These are phyloP conservation scores for Neurospora terricola DNA, from an alignment of 495 filamentous ascomycete genomes.

Conservation along the genomic window DNA sequence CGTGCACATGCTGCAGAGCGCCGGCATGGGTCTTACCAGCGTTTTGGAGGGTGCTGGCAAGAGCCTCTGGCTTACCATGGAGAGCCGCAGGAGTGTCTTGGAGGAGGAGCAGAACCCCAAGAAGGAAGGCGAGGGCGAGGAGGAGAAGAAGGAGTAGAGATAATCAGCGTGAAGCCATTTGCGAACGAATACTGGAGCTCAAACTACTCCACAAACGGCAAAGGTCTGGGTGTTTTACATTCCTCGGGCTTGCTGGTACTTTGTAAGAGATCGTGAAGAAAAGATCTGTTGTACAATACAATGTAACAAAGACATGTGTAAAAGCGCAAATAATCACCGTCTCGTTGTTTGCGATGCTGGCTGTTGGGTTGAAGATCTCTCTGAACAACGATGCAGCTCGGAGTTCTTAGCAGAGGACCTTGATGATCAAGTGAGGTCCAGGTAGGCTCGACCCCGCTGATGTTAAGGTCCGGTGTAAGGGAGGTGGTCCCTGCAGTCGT, in stretches of 20 bases:
- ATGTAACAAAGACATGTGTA: neutral
- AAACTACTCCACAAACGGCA: neutral
- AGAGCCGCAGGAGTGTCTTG: conserved; percentile 64
- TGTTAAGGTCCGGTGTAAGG: neutral
- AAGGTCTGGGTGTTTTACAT: neutral
- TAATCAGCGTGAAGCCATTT: conserved; percentile 1
- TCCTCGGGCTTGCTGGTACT: neutral
- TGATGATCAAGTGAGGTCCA: neutral
- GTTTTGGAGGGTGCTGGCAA: conserved; percentile 65
- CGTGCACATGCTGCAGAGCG: conserved; percentile 62
- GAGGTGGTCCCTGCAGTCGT: neutral
- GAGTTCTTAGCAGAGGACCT: neutral
- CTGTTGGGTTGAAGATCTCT: neutral
- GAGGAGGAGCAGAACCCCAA: conserved; percentile 58
- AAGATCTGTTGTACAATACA: neutral
- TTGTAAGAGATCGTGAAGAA: neutral
- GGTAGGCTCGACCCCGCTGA: neutral
- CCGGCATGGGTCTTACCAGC: conserved; percentile 62
- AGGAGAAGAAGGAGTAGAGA: conserved; percentile 23
- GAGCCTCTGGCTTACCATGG: conserved; percentile 75
- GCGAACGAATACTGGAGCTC: neutral
- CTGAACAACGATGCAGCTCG: neutral
- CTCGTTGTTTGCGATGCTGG: neutral
- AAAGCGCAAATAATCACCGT: neutral
- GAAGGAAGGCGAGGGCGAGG: conserved; percentile 20